Conservation (phyloP, 1,139 yeast species). For the Williopsis jadinii region DNA sequence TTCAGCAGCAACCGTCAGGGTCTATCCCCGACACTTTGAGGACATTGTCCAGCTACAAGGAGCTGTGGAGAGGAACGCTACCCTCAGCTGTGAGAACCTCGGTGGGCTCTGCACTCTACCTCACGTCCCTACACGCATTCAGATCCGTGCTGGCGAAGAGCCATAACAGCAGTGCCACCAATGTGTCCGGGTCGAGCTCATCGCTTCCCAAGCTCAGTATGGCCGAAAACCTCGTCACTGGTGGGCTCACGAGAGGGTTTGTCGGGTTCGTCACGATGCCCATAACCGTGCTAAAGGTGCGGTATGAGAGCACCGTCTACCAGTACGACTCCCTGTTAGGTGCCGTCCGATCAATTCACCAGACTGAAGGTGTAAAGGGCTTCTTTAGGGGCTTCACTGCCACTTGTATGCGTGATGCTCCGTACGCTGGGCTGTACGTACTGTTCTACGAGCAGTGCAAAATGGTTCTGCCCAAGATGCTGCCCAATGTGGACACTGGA, state of each 20-base stretch:
- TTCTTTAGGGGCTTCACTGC: conserved; percentile 86
- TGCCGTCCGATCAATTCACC: conserved; percentile 54
- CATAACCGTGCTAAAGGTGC: conserved; percentile 84
- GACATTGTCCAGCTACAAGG: conserved; percentile 39
- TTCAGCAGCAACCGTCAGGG: conserved; percentile 59
- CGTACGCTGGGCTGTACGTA: conserved; percentile 91
- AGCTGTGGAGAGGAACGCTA: conserved; percentile 88
- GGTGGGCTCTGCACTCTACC: conserved; percentile 81
- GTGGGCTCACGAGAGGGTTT: conserved; percentile 70
- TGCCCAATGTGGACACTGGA: conserved; percentile 16
- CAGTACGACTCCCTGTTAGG: conserved; percentile 58
- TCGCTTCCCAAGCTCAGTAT: conserved; percentile 66
- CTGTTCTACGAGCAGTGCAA: conserved; percentile 76
- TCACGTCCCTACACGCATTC: conserved; percentile 60
- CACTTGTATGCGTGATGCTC: conserved; percentile 87
- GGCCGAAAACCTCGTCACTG: conserved; percentile 64
- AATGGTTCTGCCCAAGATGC: conserved; percentile 30
- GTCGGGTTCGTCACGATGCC: conserved; percentile 97
- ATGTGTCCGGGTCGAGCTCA: conserved; percentile 17
- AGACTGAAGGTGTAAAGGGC: conserved; percentile 47
- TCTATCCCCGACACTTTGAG: conserved; percentile 39
- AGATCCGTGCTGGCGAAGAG: conserved; percentile 44
- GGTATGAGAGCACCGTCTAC: conserved; percentile 77
- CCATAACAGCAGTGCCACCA: background rate
- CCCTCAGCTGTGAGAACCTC: conserved; percentile 90